These are phyloP conservation scores for Alloascoidea hylecoeti DNA, from an alignment of 805 yeast species.

Conservation along the genomic window DNA sequence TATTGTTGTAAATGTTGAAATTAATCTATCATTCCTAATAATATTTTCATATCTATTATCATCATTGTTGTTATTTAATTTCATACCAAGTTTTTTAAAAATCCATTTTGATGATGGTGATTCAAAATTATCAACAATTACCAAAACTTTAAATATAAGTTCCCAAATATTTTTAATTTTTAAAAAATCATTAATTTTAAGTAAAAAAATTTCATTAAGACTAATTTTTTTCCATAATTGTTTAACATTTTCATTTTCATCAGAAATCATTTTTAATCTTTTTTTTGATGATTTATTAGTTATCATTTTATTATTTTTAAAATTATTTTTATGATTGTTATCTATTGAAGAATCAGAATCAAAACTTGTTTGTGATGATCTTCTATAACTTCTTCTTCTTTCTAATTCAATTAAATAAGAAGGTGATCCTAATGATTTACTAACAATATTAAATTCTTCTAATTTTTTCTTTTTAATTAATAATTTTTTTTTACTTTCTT, in stretches of 20 bases:
- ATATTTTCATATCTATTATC: conserved; percentile 15
- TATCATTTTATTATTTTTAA: too few relatives aligned
- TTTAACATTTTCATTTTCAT: conserved; percentile 20
- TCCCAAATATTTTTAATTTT: conserved; percentile 12
- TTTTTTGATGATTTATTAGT: too few relatives aligned
- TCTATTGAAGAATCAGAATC: neutral
- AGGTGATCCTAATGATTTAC: conserved; percentile 6
- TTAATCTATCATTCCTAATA: conserved; percentile 15
- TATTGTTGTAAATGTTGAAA: conserved; percentile 22
- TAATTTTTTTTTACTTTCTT: neutral
- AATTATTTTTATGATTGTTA: neutral
- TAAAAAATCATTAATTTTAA: conserved; percentile 16
- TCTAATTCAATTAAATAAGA: neutral
- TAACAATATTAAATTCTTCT: conserved; percentile 5
- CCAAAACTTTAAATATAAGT: conserved; percentile 20
- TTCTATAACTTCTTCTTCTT: neutral
- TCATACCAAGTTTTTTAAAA: conserved; percentile 25
- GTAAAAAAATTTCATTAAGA: conserved; percentile 19
- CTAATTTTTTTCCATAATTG: conserved; percentile 35
- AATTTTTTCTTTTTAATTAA: neutral
- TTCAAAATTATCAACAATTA: conserved; percentile 35
- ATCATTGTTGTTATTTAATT: conserved; percentile 14
- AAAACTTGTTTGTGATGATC: neutral
- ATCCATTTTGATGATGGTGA: conserved; percentile 33
- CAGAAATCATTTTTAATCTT: conserved; percentile 10